Conservation (phyloP, 78 protist genomes). For the Dictyostelium discoideum region dicty_2.7 NC_007090.3:5287001-5287500, state of each 20-base stretch:
- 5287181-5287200: not conserved
- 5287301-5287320: too few species aligned
- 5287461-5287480: not conserved
- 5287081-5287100: not conserved
- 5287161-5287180: not conserved
- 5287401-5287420: constrained; percentile 18
- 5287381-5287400: not conserved
- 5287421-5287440: not conserved
- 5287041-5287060: not conserved
- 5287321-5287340: too few species aligned
- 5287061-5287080: constrained; percentile 1
- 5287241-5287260: constrained; percentile 5
- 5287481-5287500: not conserved
- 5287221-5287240: not conserved
- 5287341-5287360: too few species aligned
- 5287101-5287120: constrained; percentile 15
- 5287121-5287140: not conserved
- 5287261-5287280: not conserved
- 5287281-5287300: not conserved
- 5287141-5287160: not conserved
- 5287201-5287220: not conserved
- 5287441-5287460: not conserved
- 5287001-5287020: not conserved
- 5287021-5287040: not conserved
- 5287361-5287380: not conserved